These are phyloP conservation scores for Pleurotus platypus DNA, from an alignment of 768 basidiomycete species.

Conservation along the genomic window DNA sequence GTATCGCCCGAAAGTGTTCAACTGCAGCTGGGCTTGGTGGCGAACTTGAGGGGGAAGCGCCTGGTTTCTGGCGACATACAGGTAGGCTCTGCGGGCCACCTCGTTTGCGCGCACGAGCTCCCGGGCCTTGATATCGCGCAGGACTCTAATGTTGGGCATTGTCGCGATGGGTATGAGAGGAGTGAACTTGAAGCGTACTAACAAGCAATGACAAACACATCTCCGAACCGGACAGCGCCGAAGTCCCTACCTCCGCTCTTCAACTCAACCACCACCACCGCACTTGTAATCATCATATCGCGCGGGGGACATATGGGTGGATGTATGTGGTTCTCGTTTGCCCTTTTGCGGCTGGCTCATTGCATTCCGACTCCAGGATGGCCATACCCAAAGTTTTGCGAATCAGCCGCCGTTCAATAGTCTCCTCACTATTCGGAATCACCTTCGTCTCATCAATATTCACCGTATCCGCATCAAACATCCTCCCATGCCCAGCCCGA, in stretches of 20 bases:
- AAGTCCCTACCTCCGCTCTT: background rate
- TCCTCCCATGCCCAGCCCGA: slow-evolving; percentile 79
- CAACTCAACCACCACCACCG: slow-evolving; percentile 1
- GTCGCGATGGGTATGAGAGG: slow-evolving; percentile 5
- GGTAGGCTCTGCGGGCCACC: slow-evolving; percentile 82
- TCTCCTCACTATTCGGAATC: slow-evolving; percentile 75
- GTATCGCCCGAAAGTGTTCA: slow-evolving; percentile 82
- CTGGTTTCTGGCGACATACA: slow-evolving; percentile 91
- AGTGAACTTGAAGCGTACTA: background rate
- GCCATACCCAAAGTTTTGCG: slow-evolving; percentile 53
- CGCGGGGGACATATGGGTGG: slow-evolving; percentile 1
- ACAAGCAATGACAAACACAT: slow-evolving; percentile 1
- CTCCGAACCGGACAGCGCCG: slow-evolving; percentile 1
- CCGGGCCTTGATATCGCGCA: slow-evolving; percentile 80
- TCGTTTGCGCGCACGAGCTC: slow-evolving; percentile 71
- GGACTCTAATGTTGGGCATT: slow-evolving; percentile 47
- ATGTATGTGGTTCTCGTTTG: slow-evolving; percentile 10
- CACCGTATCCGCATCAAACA: slow-evolving; percentile 76
- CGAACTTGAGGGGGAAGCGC: slow-evolving; percentile 84
- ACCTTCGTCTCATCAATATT: slow-evolving; percentile 77
- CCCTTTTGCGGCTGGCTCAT: background rate
- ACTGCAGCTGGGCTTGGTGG: slow-evolving; percentile 90
- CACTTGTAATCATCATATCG: background rate
- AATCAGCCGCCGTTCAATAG: slow-evolving; percentile 65
- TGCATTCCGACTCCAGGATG: slow-evolving; percentile 42